Percentiles rank a stretch among this genome's conserved stretches.
phyloP scores from a whole-genome alignment of 768 basidiomycete species.

The Lactarius evosmus region DNA sequence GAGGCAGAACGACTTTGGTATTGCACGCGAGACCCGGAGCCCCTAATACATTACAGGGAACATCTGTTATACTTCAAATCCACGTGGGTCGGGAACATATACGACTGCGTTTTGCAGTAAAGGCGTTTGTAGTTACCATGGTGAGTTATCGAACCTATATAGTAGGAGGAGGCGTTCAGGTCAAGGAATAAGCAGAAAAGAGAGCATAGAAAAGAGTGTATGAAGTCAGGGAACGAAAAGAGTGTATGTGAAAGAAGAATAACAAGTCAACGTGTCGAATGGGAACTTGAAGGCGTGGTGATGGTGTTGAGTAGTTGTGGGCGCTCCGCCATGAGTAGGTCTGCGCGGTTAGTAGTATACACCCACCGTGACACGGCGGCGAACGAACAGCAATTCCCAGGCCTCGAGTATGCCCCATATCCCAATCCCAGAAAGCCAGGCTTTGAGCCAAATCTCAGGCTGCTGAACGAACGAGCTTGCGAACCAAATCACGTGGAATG shows the following conservation, averaged over 20 bases:
- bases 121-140: not conserved
- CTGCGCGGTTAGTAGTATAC: not conserved
- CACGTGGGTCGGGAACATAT: too few relatives aligned
- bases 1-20: too few relatives aligned
- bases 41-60: too few relatives aligned
- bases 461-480: not conserved
- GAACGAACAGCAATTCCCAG: not conserved
- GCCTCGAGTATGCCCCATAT: too few relatives aligned
- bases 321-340: not conserved
- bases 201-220: not conserved
- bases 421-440: too few relatives aligned
- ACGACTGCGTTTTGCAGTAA: too few relatives aligned
- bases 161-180: not conserved
- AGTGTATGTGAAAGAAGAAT: not conserved
- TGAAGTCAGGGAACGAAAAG: not conserved
- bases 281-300: not conserved
- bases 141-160: not conserved
- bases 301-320: not conserved
- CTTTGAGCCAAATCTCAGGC: not conserved
- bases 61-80: too few relatives aligned
- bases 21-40: too few relatives aligned
- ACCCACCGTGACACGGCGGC: too few relatives aligned
- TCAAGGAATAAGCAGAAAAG: not conserved
- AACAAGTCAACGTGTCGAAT: not conserved
- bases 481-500: not conserved